Base-by-base conservation (phyloP, 139 green algal species). In the Edaphochlamys debaryana region DNA sequence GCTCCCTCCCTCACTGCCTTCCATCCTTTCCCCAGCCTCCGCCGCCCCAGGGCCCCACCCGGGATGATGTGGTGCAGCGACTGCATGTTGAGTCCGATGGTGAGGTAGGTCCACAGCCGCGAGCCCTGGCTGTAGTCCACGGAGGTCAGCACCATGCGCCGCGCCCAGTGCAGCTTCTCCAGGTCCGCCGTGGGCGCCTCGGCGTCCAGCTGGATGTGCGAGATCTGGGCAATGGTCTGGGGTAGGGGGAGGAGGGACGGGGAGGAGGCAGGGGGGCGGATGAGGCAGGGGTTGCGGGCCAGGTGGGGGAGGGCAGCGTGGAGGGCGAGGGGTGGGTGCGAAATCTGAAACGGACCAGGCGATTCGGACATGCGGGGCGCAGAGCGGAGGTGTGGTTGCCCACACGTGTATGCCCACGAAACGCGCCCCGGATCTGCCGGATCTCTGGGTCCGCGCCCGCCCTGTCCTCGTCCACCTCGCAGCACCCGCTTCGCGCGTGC, bases 71-170 rank as follows among this genome's bases (percentile, higher is more conserved):
- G 73, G 73, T 80, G 73, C 54, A 80, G 54, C 20, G 34, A 58
- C 56, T 80, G 73, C 73, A 80, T 80, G 73, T 80, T 80, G 36
- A 80, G 73, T 15, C 73, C 73, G 56, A 80, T 80, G 54, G 73
- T 80, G 3, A 80, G 73, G 56, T 80, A 80, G 11, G 56, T 48
- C 73, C 54, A 69, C 37, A 80, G 54, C 27, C 52, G 37, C 15
- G 11, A 36, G 2, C n/a, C 37, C 73, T 80, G 73, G 22, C 34
- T 68, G 54, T 79, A 79, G 72, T 79, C 72, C 27, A 79, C 72
- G 22, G 52, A 69, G 15, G 72, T 79, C 4, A 68, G 52, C 52
- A 54, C 72, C 72, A 79, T 79, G 52, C 72, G 72, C 0, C 72
- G 72, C 32, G 72, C 52, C 72, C 72, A 79, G 50, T 79, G 72